Evolutionary conservation across 208 protist genomes (phyloP).

Genomic region (Trichomonas gallinae): DNA sequence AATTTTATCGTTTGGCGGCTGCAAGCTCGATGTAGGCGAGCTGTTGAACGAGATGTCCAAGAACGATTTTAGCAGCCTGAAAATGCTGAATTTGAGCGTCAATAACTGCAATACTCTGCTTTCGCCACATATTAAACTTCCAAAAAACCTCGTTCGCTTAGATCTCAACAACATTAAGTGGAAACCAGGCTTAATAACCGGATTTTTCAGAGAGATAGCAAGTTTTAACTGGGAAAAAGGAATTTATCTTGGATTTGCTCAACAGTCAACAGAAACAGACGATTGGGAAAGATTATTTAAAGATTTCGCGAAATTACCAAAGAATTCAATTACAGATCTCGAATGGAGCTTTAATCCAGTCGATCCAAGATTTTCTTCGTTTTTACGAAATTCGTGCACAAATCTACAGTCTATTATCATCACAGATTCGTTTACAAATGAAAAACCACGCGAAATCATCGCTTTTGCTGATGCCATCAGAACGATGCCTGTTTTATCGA

Average conservation of each 20-base stretch:
- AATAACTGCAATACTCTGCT: background rate
- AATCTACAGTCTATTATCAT: background rate
- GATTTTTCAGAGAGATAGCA: background rate
- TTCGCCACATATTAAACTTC: background rate
- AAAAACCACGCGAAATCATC: background rate
- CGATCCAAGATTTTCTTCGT: background rate
- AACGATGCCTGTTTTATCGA: background rate
- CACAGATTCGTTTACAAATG: background rate
- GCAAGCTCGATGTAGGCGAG: background rate
- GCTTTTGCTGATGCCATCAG: background rate
- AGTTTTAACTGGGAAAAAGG: background rate
- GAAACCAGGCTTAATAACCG: background rate
- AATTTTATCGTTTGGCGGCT: background rate
- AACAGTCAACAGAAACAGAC: background rate
- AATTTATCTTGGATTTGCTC: background rate
- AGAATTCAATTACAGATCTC: background rate
- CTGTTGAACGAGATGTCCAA: background rate
- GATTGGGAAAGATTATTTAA: background rate
- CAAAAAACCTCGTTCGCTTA: background rate
- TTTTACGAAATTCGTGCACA: background rate
- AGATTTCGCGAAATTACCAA: background rate
- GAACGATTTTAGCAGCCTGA: background rate
- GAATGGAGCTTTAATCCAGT: background rate
- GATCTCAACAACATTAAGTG: background rate
- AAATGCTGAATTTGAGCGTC: background rate